Evolutionary conservation across 2,329 filamentous ascomycete species (phyloP).

Genomic region (Penicillium sp.): DNA sequence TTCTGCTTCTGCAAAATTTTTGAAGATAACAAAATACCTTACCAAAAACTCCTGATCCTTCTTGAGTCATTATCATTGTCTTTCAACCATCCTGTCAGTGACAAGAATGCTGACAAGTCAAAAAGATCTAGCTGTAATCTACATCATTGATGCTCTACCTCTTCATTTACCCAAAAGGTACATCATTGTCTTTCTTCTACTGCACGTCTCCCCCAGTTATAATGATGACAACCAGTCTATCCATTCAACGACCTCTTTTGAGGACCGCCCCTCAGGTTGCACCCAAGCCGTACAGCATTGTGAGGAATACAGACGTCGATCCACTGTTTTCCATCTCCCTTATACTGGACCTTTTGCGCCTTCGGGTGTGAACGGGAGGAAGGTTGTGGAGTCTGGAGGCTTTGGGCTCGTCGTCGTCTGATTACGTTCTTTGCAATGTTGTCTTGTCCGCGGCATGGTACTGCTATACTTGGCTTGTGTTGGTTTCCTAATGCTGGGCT

Average conservation of each 20-base stretch:
- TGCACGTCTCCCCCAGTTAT: slow-evolving; percentile 25
- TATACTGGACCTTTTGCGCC: slow-evolving; percentile 44
- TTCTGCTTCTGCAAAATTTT: slow-evolving; percentile 62
- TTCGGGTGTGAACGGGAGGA: slow-evolving; percentile 36
- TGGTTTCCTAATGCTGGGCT: slow-evolving; percentile 27
- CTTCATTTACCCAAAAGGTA: slow-evolving; percentile 24
- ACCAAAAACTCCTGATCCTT: slow-evolving; percentile 54
- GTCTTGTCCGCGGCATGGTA: slow-evolving; percentile 15
- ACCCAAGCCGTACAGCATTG: slow-evolving; percentile 20
- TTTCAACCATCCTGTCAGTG: slow-evolving; percentile 12
- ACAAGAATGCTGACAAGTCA: slow-evolving; percentile 20
- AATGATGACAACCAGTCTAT: slow-evolving; percentile 63
- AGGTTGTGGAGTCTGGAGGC: slow-evolving; percentile 44
- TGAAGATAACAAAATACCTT: slow-evolving; percentile 61
- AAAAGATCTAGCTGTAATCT: slow-evolving; percentile 18
- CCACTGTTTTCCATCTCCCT: slow-evolving; percentile 38
- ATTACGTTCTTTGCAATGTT: slow-evolving; percentile 20
- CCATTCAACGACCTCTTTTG: slow-evolving; percentile 58
- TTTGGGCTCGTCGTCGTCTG: slow-evolving; percentile 29
- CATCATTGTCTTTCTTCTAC: slow-evolving; percentile 14
- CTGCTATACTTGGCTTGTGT: slow-evolving; percentile 40
- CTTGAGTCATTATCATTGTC: slow-evolving; percentile 15
- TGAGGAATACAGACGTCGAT: slow-evolving; percentile 24
- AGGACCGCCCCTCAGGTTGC: slow-evolving; percentile 41
- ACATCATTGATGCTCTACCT: background rate